Base-by-base conservation (phyloP, 495 filamentous ascomycete genomes). In the Hypoxylon intermedium region DNA sequence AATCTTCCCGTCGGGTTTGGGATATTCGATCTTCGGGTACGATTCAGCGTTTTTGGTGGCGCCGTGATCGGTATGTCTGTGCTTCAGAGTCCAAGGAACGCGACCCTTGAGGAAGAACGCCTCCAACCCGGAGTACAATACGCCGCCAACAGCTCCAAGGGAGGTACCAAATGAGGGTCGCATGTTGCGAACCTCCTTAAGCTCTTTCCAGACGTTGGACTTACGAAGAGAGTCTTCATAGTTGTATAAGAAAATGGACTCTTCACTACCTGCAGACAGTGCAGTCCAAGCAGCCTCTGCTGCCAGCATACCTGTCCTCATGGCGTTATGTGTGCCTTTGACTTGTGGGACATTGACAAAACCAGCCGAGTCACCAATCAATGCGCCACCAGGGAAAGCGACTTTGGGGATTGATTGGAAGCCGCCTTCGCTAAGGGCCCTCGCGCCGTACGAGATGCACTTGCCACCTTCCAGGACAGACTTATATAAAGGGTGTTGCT, bases 321-420 rank as follows among this genome's bases (percentile, higher is more conserved):
- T 98, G 21, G 94, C 90, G 13, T 94, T 96, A 74, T 99, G 94
- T 5, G 93, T 97, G 60, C 94, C 94, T 75, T 99, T 99, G 73
- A 99, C 90, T 77, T 99, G 98, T 33, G 94, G 94, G 19, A 99
- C 90, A 71, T 99, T 99, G 69, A 99, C 79, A 71, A 99, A 97
- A 9, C 94, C 94, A 30, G 94, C 94, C 13, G 93, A 92, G 70
- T 98, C 95, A 24, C 94, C 94, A 55, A 99, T 97, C 33, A 99
- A 77, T 21, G 95, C 95, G 41, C 94, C 94, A 37, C 94, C 94
- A 19, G 94, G 94, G 77, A 99, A 98, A 23, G 93, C 87, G 47
- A 92, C 92, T 71, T 96, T 97, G 46, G 94, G 94, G 51, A 99
- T 97, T 2, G 91, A 96, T 74, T 99, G 94, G 73, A 92, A 99